A percentile compares a stretch with the other conserved stretches of the same genome.
Conservation (phyloP, 2,329 filamentous ascomycete species). For the Ascocoryne sarcoides region DNA sequence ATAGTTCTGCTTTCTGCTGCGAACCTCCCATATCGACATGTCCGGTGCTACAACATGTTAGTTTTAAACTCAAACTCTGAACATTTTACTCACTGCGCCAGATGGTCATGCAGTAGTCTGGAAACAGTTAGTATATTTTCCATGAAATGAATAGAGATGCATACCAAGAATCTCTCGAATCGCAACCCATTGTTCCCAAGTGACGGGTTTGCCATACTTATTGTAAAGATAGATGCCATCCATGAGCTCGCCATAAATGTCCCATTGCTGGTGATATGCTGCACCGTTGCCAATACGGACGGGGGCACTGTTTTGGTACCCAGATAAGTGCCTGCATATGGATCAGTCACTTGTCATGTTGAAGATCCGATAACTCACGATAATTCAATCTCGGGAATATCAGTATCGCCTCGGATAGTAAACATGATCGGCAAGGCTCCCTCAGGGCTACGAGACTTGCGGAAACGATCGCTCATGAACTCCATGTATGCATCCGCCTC, state of each 20-base stretch:
- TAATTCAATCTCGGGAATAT: slow-evolving; percentile 63
- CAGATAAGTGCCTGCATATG: slow-evolving; percentile 50
- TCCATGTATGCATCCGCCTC: slow-evolving; percentile 73
- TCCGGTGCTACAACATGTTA: slow-evolving; percentile 46
- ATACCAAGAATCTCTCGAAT: slow-evolving; percentile 56
- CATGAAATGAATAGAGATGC: slow-evolving; percentile 8
- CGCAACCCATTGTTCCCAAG: slow-evolving; percentile 67
- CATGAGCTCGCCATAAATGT: slow-evolving; percentile 73
- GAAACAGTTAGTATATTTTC: slow-evolving; percentile 11
- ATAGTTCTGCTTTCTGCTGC: slow-evolving; percentile 67
- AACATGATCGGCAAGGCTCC: slow-evolving; percentile 73
- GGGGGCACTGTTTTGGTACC: slow-evolving; percentile 61
- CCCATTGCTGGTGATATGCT: slow-evolving; percentile 67
- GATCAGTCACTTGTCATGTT: background rate
- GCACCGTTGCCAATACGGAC: slow-evolving; percentile 73
- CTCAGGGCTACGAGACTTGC: slow-evolving; percentile 48
- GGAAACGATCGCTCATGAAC: slow-evolving; percentile 66
- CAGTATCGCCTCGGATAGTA: slow-evolving; percentile 64
- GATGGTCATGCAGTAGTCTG: slow-evolving; percentile 62
- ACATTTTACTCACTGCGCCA: slow-evolving; percentile 41
- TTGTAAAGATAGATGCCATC: slow-evolving; percentile 72
- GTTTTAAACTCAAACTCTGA: background rate
- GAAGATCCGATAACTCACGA: slow-evolving; percentile 20
- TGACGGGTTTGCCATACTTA: slow-evolving; percentile 68
- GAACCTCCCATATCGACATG: slow-evolving; percentile 80